Conservation (phyloP, 129 eudicot genomes). For the Ambrosia artemisiifolia region DNA sequence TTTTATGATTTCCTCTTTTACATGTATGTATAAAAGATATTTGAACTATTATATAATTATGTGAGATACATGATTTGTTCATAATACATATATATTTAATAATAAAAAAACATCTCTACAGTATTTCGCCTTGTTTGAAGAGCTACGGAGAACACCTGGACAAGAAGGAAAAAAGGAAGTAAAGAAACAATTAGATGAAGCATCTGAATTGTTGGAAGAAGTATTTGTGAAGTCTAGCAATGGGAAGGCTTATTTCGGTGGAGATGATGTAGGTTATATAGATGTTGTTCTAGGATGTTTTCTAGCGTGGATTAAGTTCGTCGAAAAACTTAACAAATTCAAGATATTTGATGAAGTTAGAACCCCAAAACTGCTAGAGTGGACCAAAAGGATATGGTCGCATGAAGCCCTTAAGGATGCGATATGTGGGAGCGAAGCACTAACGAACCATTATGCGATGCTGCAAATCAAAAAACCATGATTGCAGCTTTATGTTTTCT, state of each 20-base stretch:
- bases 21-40: no score
- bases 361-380: conserved; percentile 23
- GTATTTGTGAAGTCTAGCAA: conserved; percentile 42
- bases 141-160: no score
- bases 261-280: conserved; percentile 33
- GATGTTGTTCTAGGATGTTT: conserved; percentile 32
- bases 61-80: no score
- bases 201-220: conserved; percentile 25
- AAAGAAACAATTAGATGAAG: no score
- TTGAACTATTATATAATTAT: no score
- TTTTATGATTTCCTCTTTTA: no score
- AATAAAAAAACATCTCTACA: no score
- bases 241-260: conserved; percentile 50
- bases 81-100: no score
- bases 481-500: no score
- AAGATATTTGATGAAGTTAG: conserved; percentile 31
- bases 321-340: conserved; percentile 12
- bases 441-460: not conserved
- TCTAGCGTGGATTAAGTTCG: conserved; percentile 35
- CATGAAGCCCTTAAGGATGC: not conserved
- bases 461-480: not conserved
- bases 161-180: no score
- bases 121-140: no score
- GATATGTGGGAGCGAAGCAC: not conserved
- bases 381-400: conserved; percentile 32